Conservation (phyloP, 306 rosid genomes). For the Spatholobus suberectus region DNA sequence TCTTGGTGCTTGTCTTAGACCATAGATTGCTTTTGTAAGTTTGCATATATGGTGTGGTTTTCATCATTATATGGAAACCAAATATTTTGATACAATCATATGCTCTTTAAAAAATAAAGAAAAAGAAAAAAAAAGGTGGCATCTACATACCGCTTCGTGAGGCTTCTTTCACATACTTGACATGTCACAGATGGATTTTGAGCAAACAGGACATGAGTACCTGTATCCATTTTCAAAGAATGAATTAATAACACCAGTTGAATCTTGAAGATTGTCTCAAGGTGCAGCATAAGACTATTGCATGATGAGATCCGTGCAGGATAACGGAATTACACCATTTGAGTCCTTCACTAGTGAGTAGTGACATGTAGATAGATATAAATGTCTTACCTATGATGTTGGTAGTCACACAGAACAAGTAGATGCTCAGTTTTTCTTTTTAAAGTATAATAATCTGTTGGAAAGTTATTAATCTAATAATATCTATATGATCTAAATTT, state of each 20-base stretch:
- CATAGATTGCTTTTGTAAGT: no score
- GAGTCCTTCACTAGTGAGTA: background rate
- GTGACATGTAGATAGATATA: background rate
- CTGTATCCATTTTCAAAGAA: conserved; percentile 44
- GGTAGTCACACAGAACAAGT: no score
- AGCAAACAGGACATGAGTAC: conserved; percentile 80
- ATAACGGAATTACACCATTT: background rate
- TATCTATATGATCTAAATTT: no score
- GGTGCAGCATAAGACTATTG: background rate
- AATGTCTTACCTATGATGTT: conserved; percentile 65
- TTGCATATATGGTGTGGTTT: no score
- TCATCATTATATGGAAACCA: conserved; percentile 33
- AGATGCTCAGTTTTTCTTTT: no score
- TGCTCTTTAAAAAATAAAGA: background rate
- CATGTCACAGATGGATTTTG: conserved; percentile 77
- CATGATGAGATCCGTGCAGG: background rate
- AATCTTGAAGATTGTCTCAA: background rate
- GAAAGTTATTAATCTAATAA: no score
- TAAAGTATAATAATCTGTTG: no score
- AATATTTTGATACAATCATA: background rate
- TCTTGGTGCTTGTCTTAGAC: no score
- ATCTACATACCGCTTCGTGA: conserved; percentile 63
- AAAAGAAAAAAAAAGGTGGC: background rate
- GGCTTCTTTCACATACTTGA: conserved; percentile 64
- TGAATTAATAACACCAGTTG: background rate